Conservation (phyloP, 1,284 basidiomycete species). For the Cryptococcus depauperatus region DNA sequence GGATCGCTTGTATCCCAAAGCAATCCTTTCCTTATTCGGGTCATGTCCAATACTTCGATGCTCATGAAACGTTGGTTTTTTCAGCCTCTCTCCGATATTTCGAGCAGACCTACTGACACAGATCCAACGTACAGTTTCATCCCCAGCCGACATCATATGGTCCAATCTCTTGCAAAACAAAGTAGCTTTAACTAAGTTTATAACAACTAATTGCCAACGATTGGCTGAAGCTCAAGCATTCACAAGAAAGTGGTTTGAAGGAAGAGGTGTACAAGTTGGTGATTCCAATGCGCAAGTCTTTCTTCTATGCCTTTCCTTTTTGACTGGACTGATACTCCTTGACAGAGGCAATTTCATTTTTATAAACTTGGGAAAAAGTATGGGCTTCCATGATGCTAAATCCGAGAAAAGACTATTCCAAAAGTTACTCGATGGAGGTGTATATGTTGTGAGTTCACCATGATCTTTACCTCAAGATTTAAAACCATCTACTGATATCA, state of each 20-base stretch:
- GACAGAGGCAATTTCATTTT: slow-evolving; percentile 40
- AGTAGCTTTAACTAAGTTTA: slow-evolving; percentile 24
- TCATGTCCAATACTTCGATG: slow-evolving; percentile 41
- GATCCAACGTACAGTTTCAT: slow-evolving; percentile 23
- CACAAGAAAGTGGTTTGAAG: slow-evolving; percentile 36
- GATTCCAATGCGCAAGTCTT: slow-evolving; percentile 35
- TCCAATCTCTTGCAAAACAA: slow-evolving; percentile 29
- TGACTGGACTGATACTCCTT: neutral
- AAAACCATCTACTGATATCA: neutral
- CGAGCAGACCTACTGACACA: neutral
- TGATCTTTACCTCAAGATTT: too few relatives aligned
- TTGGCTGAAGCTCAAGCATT: slow-evolving; percentile 36
- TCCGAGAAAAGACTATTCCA: slow-evolving; percentile 43
- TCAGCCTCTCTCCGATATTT: neutral
- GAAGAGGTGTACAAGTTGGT: slow-evolving; percentile 34
- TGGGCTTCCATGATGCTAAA: slow-evolving; percentile 28
- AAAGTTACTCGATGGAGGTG: slow-evolving; percentile 37
- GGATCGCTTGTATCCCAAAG: slow-evolving; percentile 44
- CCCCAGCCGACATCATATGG: slow-evolving; percentile 41
- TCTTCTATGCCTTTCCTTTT: neutral
- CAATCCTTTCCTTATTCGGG: slow-evolving; percentile 43
- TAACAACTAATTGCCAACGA: slow-evolving; percentile 30
- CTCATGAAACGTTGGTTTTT: slow-evolving; percentile 38
- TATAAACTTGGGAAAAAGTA: slow-evolving; percentile 33
- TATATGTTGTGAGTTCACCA: slow-evolving; percentile 39